These are phyloP conservation scores for Capsicum rhomboideum DNA, from an alignment of 257 asterid species.

Conservation along the genomic window DNA sequence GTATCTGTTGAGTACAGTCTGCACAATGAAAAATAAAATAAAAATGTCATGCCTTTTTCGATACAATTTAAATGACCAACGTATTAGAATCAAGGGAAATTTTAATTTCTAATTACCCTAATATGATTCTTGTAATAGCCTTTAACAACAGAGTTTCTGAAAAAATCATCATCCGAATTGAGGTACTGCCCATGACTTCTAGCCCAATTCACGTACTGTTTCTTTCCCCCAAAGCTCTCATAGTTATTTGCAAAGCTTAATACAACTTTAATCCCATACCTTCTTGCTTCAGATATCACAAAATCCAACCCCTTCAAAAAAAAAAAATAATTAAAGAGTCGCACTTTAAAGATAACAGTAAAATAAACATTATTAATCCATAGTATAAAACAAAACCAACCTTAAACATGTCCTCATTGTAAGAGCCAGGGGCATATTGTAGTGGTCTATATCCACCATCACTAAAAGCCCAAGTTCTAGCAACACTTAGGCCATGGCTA, in stretches of 20 bases:
- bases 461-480: slow-evolving; percentile 93
- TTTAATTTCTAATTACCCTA: slow-evolving; percentile 24
- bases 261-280: slow-evolving; percentile 61
- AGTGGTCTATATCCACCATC: slow-evolving; percentile 78
- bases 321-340: not conserved
- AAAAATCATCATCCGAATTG: slow-evolving; percentile 83
- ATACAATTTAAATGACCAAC: not conserved
- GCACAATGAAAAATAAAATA: slow-evolving; percentile 1
- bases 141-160: slow-evolving; percentile 50
- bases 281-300: slow-evolving; percentile 78
- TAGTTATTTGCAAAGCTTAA: slow-evolving; percentile 74
- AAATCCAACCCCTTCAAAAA: slow-evolving; percentile 74
- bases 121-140: slow-evolving; percentile 69
- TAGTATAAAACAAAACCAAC: slow-evolving; percentile 5
- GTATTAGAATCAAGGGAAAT: not conserved
- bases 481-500: slow-evolving; percentile 65
- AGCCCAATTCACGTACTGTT: slow-evolving; percentile 91
- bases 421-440: slow-evolving; percentile 67
- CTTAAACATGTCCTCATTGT: slow-evolving; percentile 63
- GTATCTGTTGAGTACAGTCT: slow-evolving; percentile 65
- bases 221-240: slow-evolving; percentile 82
- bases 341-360: no score
- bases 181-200: slow-evolving; percentile 54
- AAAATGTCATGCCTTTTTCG: not conserved
- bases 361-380: no score